A percentile compares a stretch with the other conserved stretches of the same genome.
Evolutionary conservation across 495 filamentous ascomycete genomes (phyloP).

Genomic region (Annulohypoxylon moriforme): DNA sequence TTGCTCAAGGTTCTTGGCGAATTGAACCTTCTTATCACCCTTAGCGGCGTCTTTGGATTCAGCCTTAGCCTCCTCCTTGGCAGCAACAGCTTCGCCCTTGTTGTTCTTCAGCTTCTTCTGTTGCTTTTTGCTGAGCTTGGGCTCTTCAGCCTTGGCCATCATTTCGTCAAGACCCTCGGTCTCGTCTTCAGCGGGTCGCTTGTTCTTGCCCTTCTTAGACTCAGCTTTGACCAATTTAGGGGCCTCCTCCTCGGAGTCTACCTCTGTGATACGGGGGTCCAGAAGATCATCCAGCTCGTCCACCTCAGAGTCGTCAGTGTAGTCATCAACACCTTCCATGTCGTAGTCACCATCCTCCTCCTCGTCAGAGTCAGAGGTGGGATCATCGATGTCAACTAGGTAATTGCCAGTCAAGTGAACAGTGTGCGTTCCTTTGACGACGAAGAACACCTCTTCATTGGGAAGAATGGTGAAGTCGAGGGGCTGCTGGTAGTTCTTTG

Average conservation of each 20-base stretch:
- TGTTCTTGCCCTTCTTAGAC: constrained; percentile 84
- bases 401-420: constrained; percentile 97
- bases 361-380: constrained; percentile 66
- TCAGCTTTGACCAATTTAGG: constrained; percentile 75
- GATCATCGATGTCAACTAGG: constrained; percentile 68
- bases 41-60: constrained; percentile 66
- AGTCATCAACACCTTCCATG: constrained; percentile 68
- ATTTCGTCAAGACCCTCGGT: constrained; percentile 77
- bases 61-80: constrained; percentile 67
- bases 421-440: constrained; percentile 87
- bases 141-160: constrained; percentile 70
- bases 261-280: constrained; percentile 83
- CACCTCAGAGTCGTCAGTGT: constrained; percentile 74
- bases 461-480: constrained; percentile 90
- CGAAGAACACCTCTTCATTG: constrained; percentile 89
- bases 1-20: constrained; percentile 98
- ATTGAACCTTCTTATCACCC: constrained; percentile 95
- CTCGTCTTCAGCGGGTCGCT: constrained; percentile 81
- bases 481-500: constrained; percentile 91
- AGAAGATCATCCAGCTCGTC: constrained; percentile 87
- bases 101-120: constrained; percentile 99
- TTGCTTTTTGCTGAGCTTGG: constrained; percentile 93
- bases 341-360: constrained; percentile 82
- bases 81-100: constrained; percentile 80
- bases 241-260: constrained; percentile 82